These are phyloP conservation scores for Pythium apleroticum DNA, from an alignment of 352 stramenopile species.

Conservation along the genomic window DNA sequence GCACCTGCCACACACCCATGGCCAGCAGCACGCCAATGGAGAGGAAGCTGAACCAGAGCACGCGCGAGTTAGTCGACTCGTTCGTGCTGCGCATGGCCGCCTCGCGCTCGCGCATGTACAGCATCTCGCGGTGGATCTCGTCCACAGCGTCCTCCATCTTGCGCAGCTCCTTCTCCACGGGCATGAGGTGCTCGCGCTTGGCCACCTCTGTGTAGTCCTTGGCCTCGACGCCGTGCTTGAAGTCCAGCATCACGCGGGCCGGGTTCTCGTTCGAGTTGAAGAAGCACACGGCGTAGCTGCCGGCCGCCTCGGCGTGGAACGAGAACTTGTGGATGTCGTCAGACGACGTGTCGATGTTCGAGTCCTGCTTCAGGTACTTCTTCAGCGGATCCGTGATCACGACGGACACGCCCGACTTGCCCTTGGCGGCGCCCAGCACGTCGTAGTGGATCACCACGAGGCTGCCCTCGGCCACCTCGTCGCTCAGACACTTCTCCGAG, in stretches of 20 bases:
- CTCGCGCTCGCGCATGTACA: slow-evolving; percentile 89
- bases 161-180: slow-evolving; percentile 84
- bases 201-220: slow-evolving; percentile 89
- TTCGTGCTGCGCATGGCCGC: slow-evolving; percentile 88
- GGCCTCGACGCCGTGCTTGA: slow-evolving; percentile 86
- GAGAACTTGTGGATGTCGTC: slow-evolving; percentile 85
- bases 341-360: slow-evolving; percentile 78
- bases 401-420: slow-evolving; percentile 70
- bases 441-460: slow-evolving; percentile 86
- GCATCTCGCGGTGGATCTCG: slow-evolving; percentile 89
- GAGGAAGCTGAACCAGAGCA: slow-evolving; percentile 90
- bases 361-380: slow-evolving; percentile 84
- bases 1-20: slow-evolving; percentile 87
- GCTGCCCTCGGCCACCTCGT: slow-evolving; percentile 74
- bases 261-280: slow-evolving; percentile 76
- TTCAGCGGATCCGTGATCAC: slow-evolving; percentile 69
- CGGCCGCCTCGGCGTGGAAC: slow-evolving; percentile 68
- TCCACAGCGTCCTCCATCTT: slow-evolving; percentile 90
- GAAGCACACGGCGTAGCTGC: slow-evolving; percentile 82
- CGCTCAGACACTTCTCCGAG: slow-evolving; percentile 81
- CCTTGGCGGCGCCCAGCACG: slow-evolving; percentile 61
- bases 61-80: slow-evolving; percentile 86
- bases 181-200: slow-evolving; percentile 89
- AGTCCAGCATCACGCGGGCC: slow-evolving; percentile 80
- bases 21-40: slow-evolving; percentile 83